phyloP scores from a whole-genome alignment of 108 stramenopile genomes.

The Asterionellopsis glacialis region DNA sequence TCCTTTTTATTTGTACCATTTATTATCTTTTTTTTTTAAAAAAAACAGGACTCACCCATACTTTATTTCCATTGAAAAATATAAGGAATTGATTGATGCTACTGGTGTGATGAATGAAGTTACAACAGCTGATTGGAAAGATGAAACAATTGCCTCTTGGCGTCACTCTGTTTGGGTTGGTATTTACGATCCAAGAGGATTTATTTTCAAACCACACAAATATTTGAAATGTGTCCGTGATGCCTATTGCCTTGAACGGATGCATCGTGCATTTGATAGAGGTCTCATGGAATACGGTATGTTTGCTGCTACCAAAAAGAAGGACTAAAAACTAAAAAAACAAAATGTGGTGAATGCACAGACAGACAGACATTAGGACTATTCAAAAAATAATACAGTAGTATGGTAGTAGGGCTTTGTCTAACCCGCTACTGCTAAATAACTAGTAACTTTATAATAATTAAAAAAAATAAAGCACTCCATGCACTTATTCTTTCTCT shows the following conservation, averaged over 20 bases:
- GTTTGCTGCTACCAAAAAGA: slow-evolving; percentile 79
- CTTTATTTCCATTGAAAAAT: slow-evolving; percentile 93
- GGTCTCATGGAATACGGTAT: slow-evolving; percentile 98
- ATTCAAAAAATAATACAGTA: no score
- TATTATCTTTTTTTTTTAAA: neutral
- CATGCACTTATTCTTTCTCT: no score
- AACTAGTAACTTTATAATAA: no score
- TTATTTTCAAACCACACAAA: slow-evolving; percentile 80
- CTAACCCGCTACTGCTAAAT: no score
- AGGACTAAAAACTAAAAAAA: neutral
- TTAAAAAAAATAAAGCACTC: no score
- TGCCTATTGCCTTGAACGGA: slow-evolving; percentile 91
- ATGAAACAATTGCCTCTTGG: slow-evolving; percentile 90
- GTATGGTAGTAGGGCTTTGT: no score
- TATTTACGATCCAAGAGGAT: slow-evolving; percentile 88
- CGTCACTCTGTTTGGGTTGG: slow-evolving; percentile 94
- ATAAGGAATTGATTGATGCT: slow-evolving; percentile 78
- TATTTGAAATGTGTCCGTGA: slow-evolving; percentile 89
- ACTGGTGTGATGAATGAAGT: slow-evolving; percentile 86
- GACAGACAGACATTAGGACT: no score
- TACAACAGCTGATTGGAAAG: slow-evolving; percentile 85
- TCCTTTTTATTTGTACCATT: no score
- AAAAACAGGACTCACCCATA: slow-evolving; percentile 85
- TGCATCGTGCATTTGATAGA: slow-evolving; percentile 94
- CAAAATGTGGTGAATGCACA: no score